Conservation (phyloP, 345 rosid species). For the Litchi chinensis region DNA sequence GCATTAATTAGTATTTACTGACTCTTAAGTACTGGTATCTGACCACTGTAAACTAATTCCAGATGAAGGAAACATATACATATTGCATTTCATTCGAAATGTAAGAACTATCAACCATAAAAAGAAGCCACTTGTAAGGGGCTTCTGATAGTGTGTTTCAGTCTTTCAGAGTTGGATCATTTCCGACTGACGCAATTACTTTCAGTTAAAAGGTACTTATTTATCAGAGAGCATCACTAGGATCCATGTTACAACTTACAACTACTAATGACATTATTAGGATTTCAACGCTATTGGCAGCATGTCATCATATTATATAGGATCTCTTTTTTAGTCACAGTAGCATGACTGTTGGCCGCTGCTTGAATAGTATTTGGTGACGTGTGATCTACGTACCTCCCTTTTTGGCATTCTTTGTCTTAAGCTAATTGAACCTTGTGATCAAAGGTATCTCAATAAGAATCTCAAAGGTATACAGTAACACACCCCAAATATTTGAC, state of each 20-base stretch:
- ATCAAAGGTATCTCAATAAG: not conserved
- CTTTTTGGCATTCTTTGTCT: not conserved
- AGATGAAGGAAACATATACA: not conserved
- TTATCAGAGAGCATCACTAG: not conserved
- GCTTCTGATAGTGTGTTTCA: not conserved
- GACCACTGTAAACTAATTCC: not conserved
- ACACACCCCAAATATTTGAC: not conserved
- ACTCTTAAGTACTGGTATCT: not conserved
- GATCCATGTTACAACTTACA: not conserved
- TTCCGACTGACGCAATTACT: not conserved
- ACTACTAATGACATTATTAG: not conserved
- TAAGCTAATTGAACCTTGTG: not conserved
- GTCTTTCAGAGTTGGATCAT: not conserved
- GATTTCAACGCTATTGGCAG: not conserved
- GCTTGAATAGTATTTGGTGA: not conserved
- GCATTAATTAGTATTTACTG: not conserved
- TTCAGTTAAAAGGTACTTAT: conserved; percentile 1
- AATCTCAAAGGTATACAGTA: no score
- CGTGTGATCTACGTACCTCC: not conserved
- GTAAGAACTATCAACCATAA: not conserved
- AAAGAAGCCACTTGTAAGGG: not conserved
- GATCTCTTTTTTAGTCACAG: not conserved
- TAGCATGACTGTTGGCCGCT: not conserved
- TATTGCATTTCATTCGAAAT: not conserved
- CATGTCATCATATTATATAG: not conserved